Evolutionary conservation across 176 grass and related monocot species (phyloP).

Genomic region (Luzula sylvatica): DNA sequence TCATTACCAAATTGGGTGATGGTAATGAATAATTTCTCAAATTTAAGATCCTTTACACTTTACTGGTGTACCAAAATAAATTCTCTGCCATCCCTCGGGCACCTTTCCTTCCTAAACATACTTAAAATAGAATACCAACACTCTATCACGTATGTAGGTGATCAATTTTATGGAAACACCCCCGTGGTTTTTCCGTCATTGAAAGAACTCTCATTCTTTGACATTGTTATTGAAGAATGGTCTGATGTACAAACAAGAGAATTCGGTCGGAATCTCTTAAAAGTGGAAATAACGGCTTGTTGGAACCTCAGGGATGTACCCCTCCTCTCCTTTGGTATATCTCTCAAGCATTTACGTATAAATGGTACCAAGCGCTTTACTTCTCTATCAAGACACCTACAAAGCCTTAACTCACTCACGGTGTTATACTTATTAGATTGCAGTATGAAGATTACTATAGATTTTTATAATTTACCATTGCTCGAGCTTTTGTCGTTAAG

Average conservation of each 20-base stretch:
- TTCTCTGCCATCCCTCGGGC: slow-evolving; percentile 19
- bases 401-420: not conserved
- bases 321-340: not conserved
- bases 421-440: not conserved
- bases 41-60: not conserved
- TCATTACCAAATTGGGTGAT: slow-evolving; percentile 16
- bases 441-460: not conserved
- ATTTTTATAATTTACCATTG: not conserved
- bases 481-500: not conserved
- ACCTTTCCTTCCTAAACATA: slow-evolving; percentile 17
- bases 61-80: not conserved
- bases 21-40: not conserved
- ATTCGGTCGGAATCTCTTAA: not conserved
- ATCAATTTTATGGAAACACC: slow-evolving; percentile 2
- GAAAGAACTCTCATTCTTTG: not conserved
- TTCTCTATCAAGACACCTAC: not conserved
- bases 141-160: slow-evolving; percentile 1
- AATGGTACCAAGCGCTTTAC: not conserved
- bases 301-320: not conserved
- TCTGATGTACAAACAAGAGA: not conserved
- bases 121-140: not conserved
- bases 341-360: not conserved
- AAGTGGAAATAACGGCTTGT: not conserved
- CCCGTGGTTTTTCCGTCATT: not conserved
- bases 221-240: not conserved